Conservation (phyloP, 495 filamentous ascomycete species). For the Umbilicaria muhlenbergii region DNA sequence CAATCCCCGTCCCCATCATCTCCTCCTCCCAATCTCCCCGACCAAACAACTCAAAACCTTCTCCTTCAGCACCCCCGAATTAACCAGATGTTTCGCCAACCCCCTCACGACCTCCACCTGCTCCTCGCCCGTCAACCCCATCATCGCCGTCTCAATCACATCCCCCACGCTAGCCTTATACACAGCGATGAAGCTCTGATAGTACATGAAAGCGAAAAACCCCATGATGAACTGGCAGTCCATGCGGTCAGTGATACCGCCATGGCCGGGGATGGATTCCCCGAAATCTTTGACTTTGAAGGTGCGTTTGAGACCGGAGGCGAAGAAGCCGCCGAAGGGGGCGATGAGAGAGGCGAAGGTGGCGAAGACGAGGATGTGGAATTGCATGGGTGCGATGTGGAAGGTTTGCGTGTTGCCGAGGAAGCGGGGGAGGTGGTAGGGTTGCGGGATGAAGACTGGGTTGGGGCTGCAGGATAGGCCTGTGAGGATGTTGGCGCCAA, state of each 20-base stretch:
- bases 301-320: conserved; percentile 90
- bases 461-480: conserved; percentile 90
- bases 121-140: conserved; percentile 65
- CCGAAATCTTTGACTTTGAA: conserved; percentile 99
- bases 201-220: conserved; percentile 96
- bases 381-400: conserved; percentile 75
- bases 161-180: conserved; percentile 67
- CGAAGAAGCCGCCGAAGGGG: conserved; percentile 97
- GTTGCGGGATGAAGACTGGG: conserved; percentile 71
- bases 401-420: conserved; percentile 35
- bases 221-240: conserved; percentile 99
- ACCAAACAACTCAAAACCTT: conserved; percentile 27
- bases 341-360: conserved; percentile 95
- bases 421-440: conserved; percentile 64
- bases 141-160: conserved; percentile 80
- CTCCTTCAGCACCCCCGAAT: conserved; percentile 57
- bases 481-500: conserved; percentile 81
- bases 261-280: conserved; percentile 93
- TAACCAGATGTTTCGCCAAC: conserved; percentile 69
- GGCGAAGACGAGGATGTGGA: conserved; percentile 81
- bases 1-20: not conserved
- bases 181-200: conserved; percentile 88
- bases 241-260: conserved; percentile 98
- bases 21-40: conserved; percentile 2
- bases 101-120: conserved; percentile 79